phyloP scores from a whole-genome alignment of 352 stramenopile genomes.

The Phytophthora citricola region DNA sequence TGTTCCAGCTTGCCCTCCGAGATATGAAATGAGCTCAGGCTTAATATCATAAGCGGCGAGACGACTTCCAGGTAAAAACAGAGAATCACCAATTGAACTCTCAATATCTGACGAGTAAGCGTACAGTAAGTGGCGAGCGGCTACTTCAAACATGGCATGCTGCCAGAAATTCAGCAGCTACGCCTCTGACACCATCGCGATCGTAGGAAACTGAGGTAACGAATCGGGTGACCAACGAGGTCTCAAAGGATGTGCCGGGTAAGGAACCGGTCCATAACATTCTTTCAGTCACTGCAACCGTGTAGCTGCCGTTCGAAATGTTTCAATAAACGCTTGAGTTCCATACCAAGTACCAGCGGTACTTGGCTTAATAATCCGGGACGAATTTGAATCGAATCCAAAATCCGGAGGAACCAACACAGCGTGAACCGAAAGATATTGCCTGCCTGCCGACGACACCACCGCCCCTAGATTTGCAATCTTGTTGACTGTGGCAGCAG shows the following conservation, averaged over 20 bases:
- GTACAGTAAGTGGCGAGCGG: too few species aligned
- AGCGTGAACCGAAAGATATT: neutral
- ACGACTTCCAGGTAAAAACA: too few species aligned
- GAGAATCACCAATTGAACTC: too few species aligned
- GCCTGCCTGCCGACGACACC: neutral
- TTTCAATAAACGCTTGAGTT: slow-evolving; percentile 17
- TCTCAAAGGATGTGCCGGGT: neutral
- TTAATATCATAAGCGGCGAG: too few species aligned
- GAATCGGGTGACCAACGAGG: neutral
- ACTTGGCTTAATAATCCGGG: too few species aligned
- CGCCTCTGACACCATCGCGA: neutral
- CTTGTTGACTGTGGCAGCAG: neutral
- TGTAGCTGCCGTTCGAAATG: slow-evolving; percentile 5
- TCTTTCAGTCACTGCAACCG: slow-evolving; percentile 14
- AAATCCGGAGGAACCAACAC: too few species aligned
- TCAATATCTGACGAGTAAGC: too few species aligned
- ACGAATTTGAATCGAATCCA: too few species aligned
- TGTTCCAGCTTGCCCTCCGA: too few species aligned
- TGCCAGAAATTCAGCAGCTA: too few species aligned
- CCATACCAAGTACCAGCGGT: neutral
- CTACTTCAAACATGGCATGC: too few species aligned
- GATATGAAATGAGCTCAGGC: too few species aligned
- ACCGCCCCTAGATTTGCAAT: neutral
- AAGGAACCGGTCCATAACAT: slow-evolving; percentile 16
- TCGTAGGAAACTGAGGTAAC: slow-evolving; percentile 24